Evolutionary conservation across 73 alveolate genomes (phyloP).

Genomic region (Paramecium sonneborni): DNA sequence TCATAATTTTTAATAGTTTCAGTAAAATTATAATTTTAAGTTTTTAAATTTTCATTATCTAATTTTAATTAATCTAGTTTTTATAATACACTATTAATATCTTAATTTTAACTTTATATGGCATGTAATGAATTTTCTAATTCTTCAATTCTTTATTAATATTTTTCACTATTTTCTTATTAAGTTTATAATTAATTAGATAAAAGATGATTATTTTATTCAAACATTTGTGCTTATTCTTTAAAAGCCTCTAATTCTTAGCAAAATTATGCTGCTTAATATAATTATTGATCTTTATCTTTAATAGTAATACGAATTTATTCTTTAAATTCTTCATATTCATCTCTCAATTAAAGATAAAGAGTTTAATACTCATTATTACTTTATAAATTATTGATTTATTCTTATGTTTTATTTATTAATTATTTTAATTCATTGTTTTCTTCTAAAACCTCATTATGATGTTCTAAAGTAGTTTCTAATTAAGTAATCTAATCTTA

Average conservation of each 20-base stretch:
- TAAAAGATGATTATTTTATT: neutral
- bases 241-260: neutral
- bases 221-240: neutral
- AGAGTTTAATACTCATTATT: neutral
- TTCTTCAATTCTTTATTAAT: neutral
- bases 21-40: neutral
- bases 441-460: neutral
- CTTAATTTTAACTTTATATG: neutral
- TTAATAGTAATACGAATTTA: neutral
- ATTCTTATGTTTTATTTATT: neutral
- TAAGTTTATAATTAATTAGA: neutral
- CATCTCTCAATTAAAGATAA: conserved; percentile 5
- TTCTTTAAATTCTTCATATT: conserved; percentile 5
- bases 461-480: neutral
- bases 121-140: neutral
- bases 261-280: conserved; percentile 8
- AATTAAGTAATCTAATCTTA: neutral
- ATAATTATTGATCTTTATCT: neutral
- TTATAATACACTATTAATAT: neutral
- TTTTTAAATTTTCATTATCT: neutral
- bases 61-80: neutral
- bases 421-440: neutral
- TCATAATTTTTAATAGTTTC: neutral
- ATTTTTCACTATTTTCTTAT: neutral
- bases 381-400: neutral